phyloP scores from a whole-genome alignment of 2,329 filamentous ascomycete species.

The Seiridium unicorne region DNA sequence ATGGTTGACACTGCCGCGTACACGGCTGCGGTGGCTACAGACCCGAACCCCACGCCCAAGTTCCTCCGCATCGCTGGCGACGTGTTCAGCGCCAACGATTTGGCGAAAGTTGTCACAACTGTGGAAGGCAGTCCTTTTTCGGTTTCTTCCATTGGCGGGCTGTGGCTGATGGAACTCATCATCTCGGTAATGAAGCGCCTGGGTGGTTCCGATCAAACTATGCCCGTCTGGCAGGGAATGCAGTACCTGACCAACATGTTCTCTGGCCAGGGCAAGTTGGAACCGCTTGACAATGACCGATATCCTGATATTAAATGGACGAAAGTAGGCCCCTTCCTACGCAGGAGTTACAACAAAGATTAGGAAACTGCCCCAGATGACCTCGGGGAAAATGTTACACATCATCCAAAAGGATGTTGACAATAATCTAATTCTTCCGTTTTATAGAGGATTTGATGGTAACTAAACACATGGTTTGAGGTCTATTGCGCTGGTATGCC shows the following conservation, averaged over 20 bases:
- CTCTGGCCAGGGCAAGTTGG: slow-evolving; percentile 13
- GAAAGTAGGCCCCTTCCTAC: slow-evolving; percentile 9
- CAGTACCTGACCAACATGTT: slow-evolving; percentile 17
- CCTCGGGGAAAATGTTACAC: no score
- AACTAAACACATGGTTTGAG: no score
- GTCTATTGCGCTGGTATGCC: no score
- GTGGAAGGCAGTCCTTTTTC: not conserved
- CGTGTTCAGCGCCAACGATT: slow-evolving; percentile 8
- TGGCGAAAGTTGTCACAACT: slow-evolving; percentile 8
- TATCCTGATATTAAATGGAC: slow-evolving; percentile 16
- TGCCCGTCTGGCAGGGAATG: slow-evolving; percentile 18
- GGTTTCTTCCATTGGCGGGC: slow-evolving; percentile 12
- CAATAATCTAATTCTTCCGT: no score
- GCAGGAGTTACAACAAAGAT: not conserved
- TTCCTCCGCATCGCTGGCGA: slow-evolving; percentile 17
- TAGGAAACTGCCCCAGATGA: no score
- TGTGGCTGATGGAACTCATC: slow-evolving; percentile 10
- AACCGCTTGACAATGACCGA: slow-evolving; percentile 14
- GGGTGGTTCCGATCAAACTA: slow-evolving; percentile 10
- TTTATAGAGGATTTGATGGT: no score
- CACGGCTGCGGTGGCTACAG: slow-evolving; percentile 15
- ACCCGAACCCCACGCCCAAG: slow-evolving; percentile 13
- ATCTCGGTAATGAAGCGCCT: slow-evolving; percentile 11
- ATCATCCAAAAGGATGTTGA: no score
- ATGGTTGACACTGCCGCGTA: slow-evolving; percentile 15